Evolutionary conservation across 2,329 filamentous ascomycete genomes (phyloP).

Genomic region (Diaporthe sp.): DNA sequence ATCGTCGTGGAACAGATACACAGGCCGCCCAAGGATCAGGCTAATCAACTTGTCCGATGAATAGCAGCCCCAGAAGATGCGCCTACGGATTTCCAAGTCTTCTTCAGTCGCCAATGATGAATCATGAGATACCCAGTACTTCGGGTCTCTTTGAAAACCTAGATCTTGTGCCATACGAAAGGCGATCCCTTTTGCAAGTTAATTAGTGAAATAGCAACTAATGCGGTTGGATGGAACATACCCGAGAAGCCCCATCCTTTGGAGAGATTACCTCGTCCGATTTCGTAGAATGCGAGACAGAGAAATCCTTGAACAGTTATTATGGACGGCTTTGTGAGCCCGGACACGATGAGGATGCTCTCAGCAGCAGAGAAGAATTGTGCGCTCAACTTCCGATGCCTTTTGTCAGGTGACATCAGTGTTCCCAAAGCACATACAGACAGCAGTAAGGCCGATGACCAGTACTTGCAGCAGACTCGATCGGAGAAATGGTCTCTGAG

Average conservation of each 20-base stretch:
- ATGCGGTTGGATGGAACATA: slow-evolving; percentile 38
- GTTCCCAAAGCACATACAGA: slow-evolving; percentile 45
- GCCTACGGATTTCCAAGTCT: slow-evolving; percentile 46
- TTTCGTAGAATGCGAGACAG: slow-evolving; percentile 47
- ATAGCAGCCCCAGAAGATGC: slow-evolving; percentile 49
- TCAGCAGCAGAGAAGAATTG: slow-evolving; percentile 44
- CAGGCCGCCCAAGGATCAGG: slow-evolving; percentile 37
- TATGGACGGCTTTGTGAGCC: slow-evolving; percentile 42
- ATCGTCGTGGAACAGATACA: slow-evolving; percentile 32
- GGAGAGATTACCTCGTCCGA: slow-evolving; percentile 45
- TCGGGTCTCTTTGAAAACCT: slow-evolving; percentile 46
- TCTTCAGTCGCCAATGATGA: slow-evolving; percentile 40
- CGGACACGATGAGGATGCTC: slow-evolving; percentile 45
- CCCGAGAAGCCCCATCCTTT: slow-evolving; percentile 48
- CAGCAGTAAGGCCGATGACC: slow-evolving; percentile 44
- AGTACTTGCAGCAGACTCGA: slow-evolving; percentile 43
- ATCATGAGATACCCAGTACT: slow-evolving; percentile 42
- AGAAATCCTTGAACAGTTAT: slow-evolving; percentile 45
- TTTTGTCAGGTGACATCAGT: slow-evolving; percentile 38
- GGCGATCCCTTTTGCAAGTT: slow-evolving; percentile 44
- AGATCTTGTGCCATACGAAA: slow-evolving; percentile 49
- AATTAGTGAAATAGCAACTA: slow-evolving; percentile 44
- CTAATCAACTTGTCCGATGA: slow-evolving; percentile 45
- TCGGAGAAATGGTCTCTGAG: slow-evolving; percentile 44
- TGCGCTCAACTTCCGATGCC: slow-evolving; percentile 36